These are phyloP conservation scores for Amanita inopinata DNA, from an alignment of 768 basidiomycete species.

Conservation along the genomic window DNA sequence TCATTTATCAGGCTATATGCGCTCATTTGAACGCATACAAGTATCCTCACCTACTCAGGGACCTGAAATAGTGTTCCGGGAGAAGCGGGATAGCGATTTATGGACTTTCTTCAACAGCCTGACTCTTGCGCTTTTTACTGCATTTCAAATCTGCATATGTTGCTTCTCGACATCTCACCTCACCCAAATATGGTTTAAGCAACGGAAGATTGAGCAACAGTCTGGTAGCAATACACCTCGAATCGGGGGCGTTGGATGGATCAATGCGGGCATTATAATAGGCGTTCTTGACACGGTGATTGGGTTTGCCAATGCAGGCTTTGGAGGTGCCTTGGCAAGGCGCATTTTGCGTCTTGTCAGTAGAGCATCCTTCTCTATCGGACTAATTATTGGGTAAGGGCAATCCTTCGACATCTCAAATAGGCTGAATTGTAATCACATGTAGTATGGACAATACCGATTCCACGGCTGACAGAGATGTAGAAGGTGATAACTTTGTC, in stretches of 20 bases:
- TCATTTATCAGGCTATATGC: neutral
- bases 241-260: conserved; percentile 57
- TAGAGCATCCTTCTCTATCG: conserved; percentile 48
- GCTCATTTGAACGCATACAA: neutral
- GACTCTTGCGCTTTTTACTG: conserved; percentile 48
- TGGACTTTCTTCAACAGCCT: conserved; percentile 52
- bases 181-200: conserved; percentile 35
- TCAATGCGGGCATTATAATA: conserved; percentile 48
- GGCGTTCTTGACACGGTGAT: conserved; percentile 56
- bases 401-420: neutral
- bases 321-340: conserved; percentile 43
- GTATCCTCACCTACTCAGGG: neutral
- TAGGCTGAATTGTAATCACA: conserved; percentile 20
- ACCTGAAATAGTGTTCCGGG: conserved; percentile 31
- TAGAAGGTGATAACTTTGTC: conserved; percentile 11
- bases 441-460: conserved; percentile 7
- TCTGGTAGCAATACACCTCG: conserved; percentile 36
- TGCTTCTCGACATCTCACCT: conserved; percentile 52
- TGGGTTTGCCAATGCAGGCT: conserved; percentile 49
- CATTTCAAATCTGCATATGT: conserved; percentile 51
- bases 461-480: too few species aligned
- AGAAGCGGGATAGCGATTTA: conserved; percentile 23
- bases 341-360: conserved; percentile 48
- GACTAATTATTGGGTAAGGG: conserved; percentile 58
- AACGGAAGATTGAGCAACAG: conserved; percentile 40